phyloP scores from a whole-genome alignment of 2,329 filamentous ascomycete species.

The Fusarium nodosum region DNA sequence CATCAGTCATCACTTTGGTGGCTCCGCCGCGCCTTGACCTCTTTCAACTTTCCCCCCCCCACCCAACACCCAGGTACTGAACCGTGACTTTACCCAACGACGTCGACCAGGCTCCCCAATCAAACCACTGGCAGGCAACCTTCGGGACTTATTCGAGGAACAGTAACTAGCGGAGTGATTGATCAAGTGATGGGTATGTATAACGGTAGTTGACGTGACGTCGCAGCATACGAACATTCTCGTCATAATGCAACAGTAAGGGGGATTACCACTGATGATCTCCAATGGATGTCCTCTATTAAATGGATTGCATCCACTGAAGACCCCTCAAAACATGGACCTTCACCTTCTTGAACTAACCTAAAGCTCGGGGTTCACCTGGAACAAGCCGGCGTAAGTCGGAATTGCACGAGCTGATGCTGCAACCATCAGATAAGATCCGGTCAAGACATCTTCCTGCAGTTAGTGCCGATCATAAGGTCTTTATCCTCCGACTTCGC shows the following conservation, averaged over 20 bases:
- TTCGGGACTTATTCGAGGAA: neutral
- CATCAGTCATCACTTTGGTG: constrained; percentile 34
- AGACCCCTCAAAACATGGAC: constrained; percentile 28
- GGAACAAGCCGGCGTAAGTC: constrained; percentile 38
- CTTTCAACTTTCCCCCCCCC: constrained; percentile 3
- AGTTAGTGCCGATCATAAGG: constrained; percentile 28
- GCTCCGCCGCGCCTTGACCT: constrained; percentile 31
- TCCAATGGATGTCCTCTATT: constrained; percentile 13
- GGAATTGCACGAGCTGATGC: constrained; percentile 38
- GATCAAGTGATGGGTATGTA: neutral
- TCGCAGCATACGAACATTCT: constrained; percentile 9
- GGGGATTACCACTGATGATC: constrained; percentile 24
- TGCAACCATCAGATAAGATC: constrained; percentile 35
- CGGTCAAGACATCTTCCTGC: constrained; percentile 18
- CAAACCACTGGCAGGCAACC: neutral
- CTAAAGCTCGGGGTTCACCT: constrained; percentile 30
- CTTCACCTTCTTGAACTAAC: constrained; percentile 16
- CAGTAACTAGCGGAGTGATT: neutral
- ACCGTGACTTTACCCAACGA: constrained; percentile 3
- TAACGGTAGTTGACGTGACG: constrained; percentile 20
- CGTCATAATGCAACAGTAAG: constrained; percentile 29
- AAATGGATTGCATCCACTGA: constrained; percentile 24
- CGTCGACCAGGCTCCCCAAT: constrained; percentile 13
- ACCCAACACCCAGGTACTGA: constrained; percentile 8
- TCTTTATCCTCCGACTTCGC: constrained; percentile 46